A percentile compares a stretch with the other conserved stretches of the same genome.
These are phyloP conservation scores for Aspergillus caelatus DNA, from an alignment of 2,329 filamentous ascomycete genomes.

Conservation along the genomic window DNA sequence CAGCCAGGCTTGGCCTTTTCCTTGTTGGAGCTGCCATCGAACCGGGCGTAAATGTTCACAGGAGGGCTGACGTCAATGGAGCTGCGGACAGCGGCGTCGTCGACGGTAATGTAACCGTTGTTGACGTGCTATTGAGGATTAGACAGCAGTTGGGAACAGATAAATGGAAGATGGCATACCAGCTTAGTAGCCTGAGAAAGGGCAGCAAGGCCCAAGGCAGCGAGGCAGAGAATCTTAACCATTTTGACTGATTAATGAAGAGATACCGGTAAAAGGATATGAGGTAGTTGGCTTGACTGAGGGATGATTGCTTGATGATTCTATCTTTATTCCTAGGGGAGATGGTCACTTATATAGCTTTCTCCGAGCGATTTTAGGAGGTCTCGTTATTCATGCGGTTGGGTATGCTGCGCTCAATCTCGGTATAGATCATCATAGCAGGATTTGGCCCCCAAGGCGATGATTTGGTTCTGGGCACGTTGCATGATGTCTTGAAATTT, in stretches of 20 bases:
- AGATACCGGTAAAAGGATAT: background rate
- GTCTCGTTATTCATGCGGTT: background rate
- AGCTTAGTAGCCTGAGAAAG: background rate
- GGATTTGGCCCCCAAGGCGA: background rate
- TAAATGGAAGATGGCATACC: background rate
- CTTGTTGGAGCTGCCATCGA: background rate
- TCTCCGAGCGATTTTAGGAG: background rate
- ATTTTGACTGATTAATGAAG: background rate
- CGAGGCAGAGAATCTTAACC: background rate
- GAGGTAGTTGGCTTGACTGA: background rate
- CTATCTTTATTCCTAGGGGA: background rate
- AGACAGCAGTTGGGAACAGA: background rate
- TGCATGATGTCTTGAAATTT: background rate
- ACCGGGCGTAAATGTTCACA: conserved; percentile 5
- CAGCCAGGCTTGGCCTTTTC: background rate
- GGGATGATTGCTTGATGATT: background rate
- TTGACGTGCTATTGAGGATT: background rate
- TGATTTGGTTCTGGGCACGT: background rate
- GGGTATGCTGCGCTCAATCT: too few relatives aligned
- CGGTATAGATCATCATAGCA: too few relatives aligned
- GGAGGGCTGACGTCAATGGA: background rate
- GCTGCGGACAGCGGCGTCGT: background rate
- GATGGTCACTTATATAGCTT: background rate
- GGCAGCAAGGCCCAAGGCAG: background rate
- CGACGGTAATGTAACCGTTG: background rate